phyloP scores from a whole-genome alignment of 1,284 basidiomycete genomes.

The Trichosporon sp. region DNA sequence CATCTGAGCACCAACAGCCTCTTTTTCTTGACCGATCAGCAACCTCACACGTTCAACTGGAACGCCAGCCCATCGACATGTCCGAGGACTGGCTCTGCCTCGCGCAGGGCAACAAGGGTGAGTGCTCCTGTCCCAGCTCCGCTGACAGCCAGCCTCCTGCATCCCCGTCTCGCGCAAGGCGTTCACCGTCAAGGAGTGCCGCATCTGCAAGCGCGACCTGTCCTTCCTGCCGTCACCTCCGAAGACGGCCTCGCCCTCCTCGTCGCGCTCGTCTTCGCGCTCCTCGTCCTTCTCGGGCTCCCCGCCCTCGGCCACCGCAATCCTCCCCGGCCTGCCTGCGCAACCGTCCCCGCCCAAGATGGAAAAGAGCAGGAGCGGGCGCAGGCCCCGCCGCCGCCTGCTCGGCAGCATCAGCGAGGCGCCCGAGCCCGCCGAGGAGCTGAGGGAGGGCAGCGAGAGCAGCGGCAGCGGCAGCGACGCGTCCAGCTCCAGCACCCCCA shows the following conservation, averaged over 20 bases:
- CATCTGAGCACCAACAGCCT: not conserved
- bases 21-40: not conserved
- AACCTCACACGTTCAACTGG: not conserved
- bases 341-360: not conserved
- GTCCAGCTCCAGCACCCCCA: not conserved
- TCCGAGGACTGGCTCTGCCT: not conserved
- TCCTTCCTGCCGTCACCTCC: not conserved
- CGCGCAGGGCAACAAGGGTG: not conserved
- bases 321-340: not conserved
- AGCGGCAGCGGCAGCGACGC: not conserved
- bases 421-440: not conserved
- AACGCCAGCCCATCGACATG: not conserved
- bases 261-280: not conserved
- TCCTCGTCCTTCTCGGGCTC: not conserved
- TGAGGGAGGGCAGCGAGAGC: not conserved
- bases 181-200: slow-evolving; percentile 3
- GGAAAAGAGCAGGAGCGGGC: not conserved
- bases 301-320: not conserved
- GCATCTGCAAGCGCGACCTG: not conserved
- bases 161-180: not conserved
- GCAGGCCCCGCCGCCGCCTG: not conserved
- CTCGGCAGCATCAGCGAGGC: not conserved
- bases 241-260: not conserved
- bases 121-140: not conserved
- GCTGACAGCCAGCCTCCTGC: not conserved